Conservation (phyloP, 768 basidiomycete genomes). For the Serendipita sp. region DNA sequence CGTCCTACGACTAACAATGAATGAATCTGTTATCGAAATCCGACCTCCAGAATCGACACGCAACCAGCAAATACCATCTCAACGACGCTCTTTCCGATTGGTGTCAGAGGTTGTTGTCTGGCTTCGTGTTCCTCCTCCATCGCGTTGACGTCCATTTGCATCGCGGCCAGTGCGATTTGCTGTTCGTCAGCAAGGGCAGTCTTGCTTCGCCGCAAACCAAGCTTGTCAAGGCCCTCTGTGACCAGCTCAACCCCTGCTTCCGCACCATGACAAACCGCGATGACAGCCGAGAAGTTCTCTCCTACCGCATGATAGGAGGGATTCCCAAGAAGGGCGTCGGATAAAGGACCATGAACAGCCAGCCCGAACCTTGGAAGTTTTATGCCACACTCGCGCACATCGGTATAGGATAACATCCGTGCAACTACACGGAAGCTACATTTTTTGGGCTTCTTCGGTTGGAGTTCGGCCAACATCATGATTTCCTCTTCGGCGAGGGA, state of each 20-base stretch:
- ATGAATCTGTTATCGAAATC: neutral
- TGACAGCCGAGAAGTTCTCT: constrained; percentile 19
- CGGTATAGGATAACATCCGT: constrained; percentile 53
- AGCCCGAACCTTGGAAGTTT: constrained; percentile 58
- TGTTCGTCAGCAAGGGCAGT: neutral
- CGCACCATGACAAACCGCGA: constrained; percentile 24
- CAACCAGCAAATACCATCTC: constrained; percentile 43
- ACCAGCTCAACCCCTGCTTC: constrained; percentile 46
- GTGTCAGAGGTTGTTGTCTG: constrained; percentile 26
- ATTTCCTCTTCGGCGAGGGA: constrained; percentile 15
- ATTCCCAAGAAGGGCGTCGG: constrained; percentile 23
- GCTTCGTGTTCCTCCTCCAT: constrained; percentile 18
- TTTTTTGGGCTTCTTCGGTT: constrained; percentile 34
- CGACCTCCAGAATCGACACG: constrained; percentile 23
- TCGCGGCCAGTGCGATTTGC: constrained; percentile 14
- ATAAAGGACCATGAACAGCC: constrained; percentile 43
- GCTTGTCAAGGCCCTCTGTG: constrained; percentile 59
- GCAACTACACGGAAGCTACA: constrained; percentile 58
- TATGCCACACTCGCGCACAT: constrained; percentile 56
- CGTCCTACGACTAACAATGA: too few relatives aligned
- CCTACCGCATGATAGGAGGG: constrained; percentile 12
- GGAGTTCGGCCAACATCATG: constrained; percentile 16
- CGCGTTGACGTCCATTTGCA: constrained; percentile 25
- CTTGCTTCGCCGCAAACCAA: constrained; percentile 33
- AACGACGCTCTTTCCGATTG: constrained; percentile 34